phyloP scores from a whole-genome alignment of 371 early-diverging fungal genomes.

The Apophysomyces sp. region DNA sequence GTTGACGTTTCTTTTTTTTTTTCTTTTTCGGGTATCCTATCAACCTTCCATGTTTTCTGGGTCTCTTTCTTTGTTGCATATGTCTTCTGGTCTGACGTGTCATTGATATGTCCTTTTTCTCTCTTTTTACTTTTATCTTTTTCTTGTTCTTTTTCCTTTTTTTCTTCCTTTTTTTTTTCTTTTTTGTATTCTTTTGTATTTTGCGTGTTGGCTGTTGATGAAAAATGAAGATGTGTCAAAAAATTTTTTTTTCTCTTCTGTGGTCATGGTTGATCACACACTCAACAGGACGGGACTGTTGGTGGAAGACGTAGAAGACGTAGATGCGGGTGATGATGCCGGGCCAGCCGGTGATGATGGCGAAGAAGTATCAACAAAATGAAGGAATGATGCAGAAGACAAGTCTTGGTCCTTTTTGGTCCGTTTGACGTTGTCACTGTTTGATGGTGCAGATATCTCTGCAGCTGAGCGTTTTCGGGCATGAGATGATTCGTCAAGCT shows the following conservation, averaged over 20 bases:
- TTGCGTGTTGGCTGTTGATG: neutral
- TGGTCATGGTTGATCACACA: neutral
- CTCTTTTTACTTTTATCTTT: slow-evolving; percentile 4
- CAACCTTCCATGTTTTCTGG: no score
- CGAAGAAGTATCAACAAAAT: neutral
- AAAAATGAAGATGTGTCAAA: slow-evolving; percentile 3
- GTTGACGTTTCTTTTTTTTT: neutral
- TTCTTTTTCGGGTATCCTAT: neutral
- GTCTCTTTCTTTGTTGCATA: neutral
- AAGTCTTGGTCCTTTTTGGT: slow-evolving; percentile 4
- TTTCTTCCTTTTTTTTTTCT: neutral
- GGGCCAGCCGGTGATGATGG: slow-evolving; percentile 4
- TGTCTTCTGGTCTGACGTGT: neutral
- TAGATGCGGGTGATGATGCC: slow-evolving; percentile 1
- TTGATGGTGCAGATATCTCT: neutral
- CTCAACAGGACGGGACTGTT: slow-evolving; percentile 4
- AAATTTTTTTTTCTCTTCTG: no score
- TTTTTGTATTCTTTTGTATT: neutral
- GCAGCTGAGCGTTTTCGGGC: neutral
- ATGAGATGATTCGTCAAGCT: neutral
- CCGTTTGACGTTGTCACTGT: neutral
- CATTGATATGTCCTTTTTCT: neutral
- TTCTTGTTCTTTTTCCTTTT: neutral
- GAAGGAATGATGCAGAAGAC: slow-evolving; percentile 2
- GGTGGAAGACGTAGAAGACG: slow-evolving; percentile 1